Conservation (phyloP, 1,139 yeast genomes). For the Sugiyamaella xylanicola region DNA sequence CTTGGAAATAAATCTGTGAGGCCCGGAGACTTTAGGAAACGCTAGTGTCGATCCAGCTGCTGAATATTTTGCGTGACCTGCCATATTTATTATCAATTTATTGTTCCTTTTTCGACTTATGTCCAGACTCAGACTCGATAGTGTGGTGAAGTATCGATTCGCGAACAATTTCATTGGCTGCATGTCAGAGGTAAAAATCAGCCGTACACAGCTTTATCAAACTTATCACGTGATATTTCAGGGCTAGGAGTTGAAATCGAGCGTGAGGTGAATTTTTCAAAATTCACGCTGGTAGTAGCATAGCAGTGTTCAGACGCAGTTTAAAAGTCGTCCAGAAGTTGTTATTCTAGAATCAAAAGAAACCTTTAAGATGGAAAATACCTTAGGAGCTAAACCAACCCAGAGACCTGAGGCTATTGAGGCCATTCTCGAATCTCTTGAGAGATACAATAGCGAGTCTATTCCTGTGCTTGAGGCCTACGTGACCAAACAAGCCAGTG, state of each 20-base stretch:
- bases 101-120: neutral
- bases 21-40: slow-evolving; percentile 40
- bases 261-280: neutral
- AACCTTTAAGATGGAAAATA: slow-evolving; percentile 42
- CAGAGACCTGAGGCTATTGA: slow-evolving; percentile 46
- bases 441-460: slow-evolving; percentile 50
- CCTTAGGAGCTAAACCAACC: slow-evolving; percentile 39
- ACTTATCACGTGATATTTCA: slow-evolving; percentile 32
- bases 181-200: slow-evolving; percentile 42
- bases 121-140: neutral
- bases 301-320: neutral
- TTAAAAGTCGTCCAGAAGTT: too few relatives aligned
- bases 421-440: slow-evolving; percentile 45
- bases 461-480: slow-evolving; percentile 49
- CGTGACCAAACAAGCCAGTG: slow-evolving; percentile 45
- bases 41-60: slow-evolving; percentile 43
- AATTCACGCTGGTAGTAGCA: neutral
- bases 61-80: slow-evolving; percentile 38
- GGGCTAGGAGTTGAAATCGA: neutral
- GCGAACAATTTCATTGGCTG: slow-evolving; percentile 14
- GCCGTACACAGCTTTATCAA: slow-evolving; percentile 43
- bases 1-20: slow-evolving; percentile 61
- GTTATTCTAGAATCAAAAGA: too few relatives aligned
- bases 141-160: slow-evolving; percentile 2
- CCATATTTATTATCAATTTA: slow-evolving; percentile 26